Evolutionary conservation across 306 rosid species (phyloP), one percentile per base, ranked within the genome.

Genomic region (Sphenostylis stenocarpa): DNA sequence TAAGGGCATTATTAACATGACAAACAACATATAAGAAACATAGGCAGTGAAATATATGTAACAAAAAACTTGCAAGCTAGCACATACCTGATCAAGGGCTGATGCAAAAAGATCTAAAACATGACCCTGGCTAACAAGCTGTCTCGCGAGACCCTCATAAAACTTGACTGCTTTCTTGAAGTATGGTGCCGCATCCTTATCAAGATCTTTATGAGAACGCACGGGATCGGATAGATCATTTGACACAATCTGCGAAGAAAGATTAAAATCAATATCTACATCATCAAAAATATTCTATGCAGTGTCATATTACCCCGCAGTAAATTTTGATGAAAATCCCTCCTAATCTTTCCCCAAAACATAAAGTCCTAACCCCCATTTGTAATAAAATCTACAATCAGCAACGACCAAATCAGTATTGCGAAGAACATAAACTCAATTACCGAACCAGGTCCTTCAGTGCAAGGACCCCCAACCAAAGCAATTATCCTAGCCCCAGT

Each of bases 361-460:
- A 58, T n/a, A 43, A 39, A 17, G 23, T 9, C 49, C 67, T 9
- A 15, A 3, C 34, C 6, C 49, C 67, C 41, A 3, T 4, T 48
- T 3, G 12, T 12, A 55, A 64, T 8, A 76, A 71, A 43, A 67
- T 56, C 28, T 14, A 65, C 43, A 56, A 39, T 31, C 63, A 24
- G 17, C 63, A 13, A 66, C 17, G 23, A 75, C 51, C 44, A 45
- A 41, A 53, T 29, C 65, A 15, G 71, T 6, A 45, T 17, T 39
- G 39, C 9, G 12, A 24, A 36, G 41, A 53, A 44, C 44, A 39
- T 3, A 17, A 62, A 2, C 39, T 64, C 28, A 34, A 6, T 82
- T 93, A 93, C 98, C 94, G 91, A 83, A 80, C 98, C 98, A 0
- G 98, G 98, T 76, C 98, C 98, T 76, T 93, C 98, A 0, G 98